Conservation (phyloP, 2,329 filamentous ascomycete genomes). For the Albifimbria verrucaria region DNA sequence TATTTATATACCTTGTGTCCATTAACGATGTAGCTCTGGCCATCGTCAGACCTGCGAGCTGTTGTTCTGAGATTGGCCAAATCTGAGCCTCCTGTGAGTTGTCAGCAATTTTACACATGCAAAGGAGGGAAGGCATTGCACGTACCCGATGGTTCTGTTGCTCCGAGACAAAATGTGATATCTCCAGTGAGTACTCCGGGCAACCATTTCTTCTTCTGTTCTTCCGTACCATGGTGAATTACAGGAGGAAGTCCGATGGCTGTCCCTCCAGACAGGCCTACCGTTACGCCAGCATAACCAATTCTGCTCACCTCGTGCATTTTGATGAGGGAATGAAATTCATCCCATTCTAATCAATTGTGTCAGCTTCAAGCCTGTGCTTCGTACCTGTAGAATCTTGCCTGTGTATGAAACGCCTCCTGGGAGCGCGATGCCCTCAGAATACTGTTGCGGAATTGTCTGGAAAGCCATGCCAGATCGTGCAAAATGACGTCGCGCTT, state of each 20-base stretch:
- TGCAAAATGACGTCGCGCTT: background rate
- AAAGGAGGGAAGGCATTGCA: background rate
- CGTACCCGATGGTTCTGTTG: background rate
- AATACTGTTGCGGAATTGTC: background rate
- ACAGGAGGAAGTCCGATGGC: background rate
- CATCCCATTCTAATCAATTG: background rate
- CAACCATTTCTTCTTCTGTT: background rate
- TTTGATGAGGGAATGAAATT: background rate
- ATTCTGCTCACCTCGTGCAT: background rate
- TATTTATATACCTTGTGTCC: background rate
- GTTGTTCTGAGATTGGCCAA: background rate
- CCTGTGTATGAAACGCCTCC: background rate
- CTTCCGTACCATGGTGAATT: background rate
- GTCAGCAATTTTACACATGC: too few relatives aligned
- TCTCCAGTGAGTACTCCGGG: background rate
- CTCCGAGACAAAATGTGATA: background rate
- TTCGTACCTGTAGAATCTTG: background rate
- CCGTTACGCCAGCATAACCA: background rate
- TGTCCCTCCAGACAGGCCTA: background rate
- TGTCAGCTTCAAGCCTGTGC: background rate
- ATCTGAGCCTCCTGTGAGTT: background rate
- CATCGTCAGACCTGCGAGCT: background rate
- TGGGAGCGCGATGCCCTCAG: background rate
- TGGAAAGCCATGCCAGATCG: background rate
- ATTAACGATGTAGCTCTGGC: background rate